Conservation (phyloP, 208 protist genomes). For the Acanthamoeba triangularis region DNA sequence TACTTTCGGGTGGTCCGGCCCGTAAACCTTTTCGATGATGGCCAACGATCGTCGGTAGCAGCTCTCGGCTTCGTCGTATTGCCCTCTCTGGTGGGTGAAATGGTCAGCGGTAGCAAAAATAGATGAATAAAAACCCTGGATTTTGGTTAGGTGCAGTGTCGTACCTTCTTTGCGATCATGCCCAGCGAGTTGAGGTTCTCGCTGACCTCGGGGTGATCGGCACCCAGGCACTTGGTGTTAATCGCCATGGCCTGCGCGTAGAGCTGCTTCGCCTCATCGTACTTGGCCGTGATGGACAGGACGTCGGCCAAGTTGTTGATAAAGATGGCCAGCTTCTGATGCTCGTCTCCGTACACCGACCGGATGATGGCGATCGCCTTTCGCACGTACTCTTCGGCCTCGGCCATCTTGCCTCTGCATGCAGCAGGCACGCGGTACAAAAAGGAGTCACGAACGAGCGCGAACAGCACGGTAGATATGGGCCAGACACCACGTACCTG, state of each 20-base stretch:
- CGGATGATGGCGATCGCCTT: slow-evolving; percentile 70
- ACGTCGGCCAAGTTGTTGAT: slow-evolving; percentile 71
- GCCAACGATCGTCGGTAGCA: slow-evolving; percentile 35
- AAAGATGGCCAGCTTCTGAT: slow-evolving; percentile 71
- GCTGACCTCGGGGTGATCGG: slow-evolving; percentile 51
- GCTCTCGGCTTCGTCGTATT: slow-evolving; percentile 52
- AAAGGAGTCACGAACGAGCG: not conserved
- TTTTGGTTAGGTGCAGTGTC: not conserved
- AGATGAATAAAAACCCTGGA: not conserved
- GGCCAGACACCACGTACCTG: not conserved
- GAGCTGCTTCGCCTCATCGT: slow-evolving; percentile 63
- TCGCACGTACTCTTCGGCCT: slow-evolving; percentile 9
- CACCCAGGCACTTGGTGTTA: slow-evolving; percentile 48
- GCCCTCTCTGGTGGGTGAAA: not conserved
- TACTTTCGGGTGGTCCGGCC: slow-evolving; percentile 63
- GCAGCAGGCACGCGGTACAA: not conserved
- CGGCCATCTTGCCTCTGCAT: slow-evolving; percentile 14
- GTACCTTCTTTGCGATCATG: slow-evolving; percentile 66
- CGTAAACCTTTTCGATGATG: slow-evolving; percentile 76
- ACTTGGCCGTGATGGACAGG: slow-evolving; percentile 57
- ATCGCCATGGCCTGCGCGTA: slow-evolving; percentile 21
- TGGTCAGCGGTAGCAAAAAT: too few relatives aligned
- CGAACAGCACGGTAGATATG: not conserved
- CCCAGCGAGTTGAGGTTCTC: slow-evolving; percentile 75
- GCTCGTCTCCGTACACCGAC: not conserved